Base-by-base conservation (phyloP, 176 grass and related monocot species). In the Eleusine indica region DNA sequence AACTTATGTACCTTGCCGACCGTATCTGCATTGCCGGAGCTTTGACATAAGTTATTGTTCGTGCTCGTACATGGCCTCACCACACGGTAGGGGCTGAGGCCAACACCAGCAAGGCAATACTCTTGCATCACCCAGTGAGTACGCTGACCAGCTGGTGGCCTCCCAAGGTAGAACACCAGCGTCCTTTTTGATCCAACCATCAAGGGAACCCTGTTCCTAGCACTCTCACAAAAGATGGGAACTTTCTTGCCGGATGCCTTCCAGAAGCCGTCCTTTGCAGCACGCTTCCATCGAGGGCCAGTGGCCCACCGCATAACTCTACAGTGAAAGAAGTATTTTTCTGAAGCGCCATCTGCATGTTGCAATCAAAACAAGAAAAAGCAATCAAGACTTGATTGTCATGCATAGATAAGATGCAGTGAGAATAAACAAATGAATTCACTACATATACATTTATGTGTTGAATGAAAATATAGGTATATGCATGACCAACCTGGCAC, bases 91-190 rank as follows among this genome's bases (percentile, higher is more conserved):
- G 75, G 75, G 18, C 41, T 4, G 0, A 81, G 9, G 43, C 80
- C 40, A 28, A 47, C 16, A 2, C 69, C 42, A 21, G 77, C 60
- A 8, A 94, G 90, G 8, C 63, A 22, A 29, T 91, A 93, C 48
- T 96, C 94, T 3, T 91, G 43, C 90, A 96, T 96, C 25, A 87
- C 80, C 90, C 86, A 93, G 28, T 77, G 67, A 4, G 90, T 96
- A 8, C 72, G 77, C 46, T 87, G n/a, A 5, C 76, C 44, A 2
- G 2, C 21, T 0, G 60, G 71, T 13, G 68, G 54, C 30, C 80
- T 91, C 1, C 84, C 81, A 1, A 32, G 72, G 43, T 91, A 72
- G 84, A 93, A 96, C 7, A 89, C 84, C 6, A 88, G 18, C 13
- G 81, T 80, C 15, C 58, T 88, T 47, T 85, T 93, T 35, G 75